phyloP scores from a whole-genome alignment of 257 asterid genomes.

The Penstemon davidsonii region DNA sequence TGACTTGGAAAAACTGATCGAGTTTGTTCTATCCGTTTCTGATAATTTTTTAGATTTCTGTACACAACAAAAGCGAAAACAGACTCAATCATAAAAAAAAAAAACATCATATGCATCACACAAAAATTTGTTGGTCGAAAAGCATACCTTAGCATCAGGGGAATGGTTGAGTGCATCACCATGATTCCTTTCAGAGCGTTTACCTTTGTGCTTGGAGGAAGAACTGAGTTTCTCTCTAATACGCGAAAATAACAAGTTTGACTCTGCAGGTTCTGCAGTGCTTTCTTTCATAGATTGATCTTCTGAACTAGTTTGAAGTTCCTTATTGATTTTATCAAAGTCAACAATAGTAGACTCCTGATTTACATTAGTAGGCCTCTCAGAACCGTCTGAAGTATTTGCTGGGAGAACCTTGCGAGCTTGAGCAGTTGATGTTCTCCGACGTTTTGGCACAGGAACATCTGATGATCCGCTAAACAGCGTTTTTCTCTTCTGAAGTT shows the following conservation, averaged over 20 bases:
- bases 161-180: conserved; percentile 39
- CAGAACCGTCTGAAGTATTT: conserved; percentile 45
- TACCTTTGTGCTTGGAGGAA: conserved; percentile 57
- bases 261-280: conserved; percentile 50
- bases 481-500: conserved; percentile 61
- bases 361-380: conserved; percentile 32
- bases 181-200: conserved; percentile 47
- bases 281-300: conserved; percentile 44
- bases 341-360: conserved; percentile 35
- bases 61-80: conserved; percentile 26
- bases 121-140: conserved; percentile 23
- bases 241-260: conserved; percentile 49
- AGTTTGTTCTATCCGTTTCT: conserved; percentile 39
- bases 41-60: conserved; percentile 61
- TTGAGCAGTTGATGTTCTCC: conserved; percentile 65
- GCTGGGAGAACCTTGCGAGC: conserved; percentile 47
- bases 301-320: conserved; percentile 53
- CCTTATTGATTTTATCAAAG: conserved; percentile 52
- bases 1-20: conserved; percentile 46
- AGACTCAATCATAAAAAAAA: conserved; percentile 22
- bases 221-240: conserved; percentile 47
- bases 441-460: conserved; percentile 79
- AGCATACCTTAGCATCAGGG: conserved; percentile 58
- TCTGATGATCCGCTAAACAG: conserved; percentile 47
- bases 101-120: conserved; percentile 8